Conservation (phyloP, 768 basidiomycete species). For the Auricularia heimuer region DNA sequence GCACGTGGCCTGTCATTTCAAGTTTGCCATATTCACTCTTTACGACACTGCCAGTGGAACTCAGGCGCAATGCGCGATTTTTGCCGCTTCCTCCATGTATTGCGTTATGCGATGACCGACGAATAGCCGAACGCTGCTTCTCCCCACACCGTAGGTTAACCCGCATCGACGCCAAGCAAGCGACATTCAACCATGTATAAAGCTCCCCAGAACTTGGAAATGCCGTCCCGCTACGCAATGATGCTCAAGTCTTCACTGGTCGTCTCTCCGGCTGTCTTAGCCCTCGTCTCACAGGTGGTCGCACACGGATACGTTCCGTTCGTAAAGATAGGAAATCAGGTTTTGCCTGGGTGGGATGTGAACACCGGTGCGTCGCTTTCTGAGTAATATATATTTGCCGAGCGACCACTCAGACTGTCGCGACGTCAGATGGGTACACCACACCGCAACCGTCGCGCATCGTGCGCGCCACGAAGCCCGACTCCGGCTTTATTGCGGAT, state of each 20-base stretch:
- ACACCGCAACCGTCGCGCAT: conserved; percentile 2
- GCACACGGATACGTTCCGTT: conserved; percentile 4
- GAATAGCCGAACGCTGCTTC: background rate
- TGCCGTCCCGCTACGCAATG: background rate
- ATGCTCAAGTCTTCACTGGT: background rate
- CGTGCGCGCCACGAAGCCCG: conserved; percentile 3
- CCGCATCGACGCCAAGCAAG: background rate
- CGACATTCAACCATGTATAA: background rate
- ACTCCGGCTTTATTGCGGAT: conserved; percentile 1
- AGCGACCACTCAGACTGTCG: no score
- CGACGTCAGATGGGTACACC: background rate
- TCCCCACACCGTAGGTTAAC: background rate
- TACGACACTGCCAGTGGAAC: no score
- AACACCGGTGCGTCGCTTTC: background rate
- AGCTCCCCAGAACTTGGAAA: background rate
- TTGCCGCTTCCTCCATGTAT: background rate
- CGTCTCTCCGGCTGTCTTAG: background rate
- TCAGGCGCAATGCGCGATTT: background rate
- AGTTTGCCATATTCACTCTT: background rate
- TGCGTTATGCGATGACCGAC: background rate
- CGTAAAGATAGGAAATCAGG: conserved; percentile 5
- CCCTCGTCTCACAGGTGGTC: conserved; percentile 2
- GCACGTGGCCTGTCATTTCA: background rate
- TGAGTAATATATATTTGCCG: no score
- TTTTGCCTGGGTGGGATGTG: conserved; percentile 6